phyloP scores from a whole-genome alignment of 768 basidiomycete genomes.

The Leccinum sublutescens region DNA sequence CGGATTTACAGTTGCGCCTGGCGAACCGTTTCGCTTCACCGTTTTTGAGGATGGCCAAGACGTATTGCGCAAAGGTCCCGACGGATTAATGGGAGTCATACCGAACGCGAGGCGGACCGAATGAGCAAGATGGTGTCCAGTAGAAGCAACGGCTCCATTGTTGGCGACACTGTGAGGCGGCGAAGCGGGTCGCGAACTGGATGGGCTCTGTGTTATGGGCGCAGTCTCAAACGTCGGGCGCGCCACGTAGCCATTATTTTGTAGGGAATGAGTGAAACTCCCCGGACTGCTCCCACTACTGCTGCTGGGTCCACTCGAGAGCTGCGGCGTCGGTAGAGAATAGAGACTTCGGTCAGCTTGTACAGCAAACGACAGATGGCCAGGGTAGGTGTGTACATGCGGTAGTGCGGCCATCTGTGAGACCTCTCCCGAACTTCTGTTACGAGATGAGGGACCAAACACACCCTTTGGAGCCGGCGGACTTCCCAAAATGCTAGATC shows the following conservation, averaged over 20 bases:
- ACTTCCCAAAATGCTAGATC: slow-evolving; percentile 37
- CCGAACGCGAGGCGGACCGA: slow-evolving; percentile 86
- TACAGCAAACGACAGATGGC: slow-evolving; percentile 30
- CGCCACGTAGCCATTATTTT: slow-evolving; percentile 7
- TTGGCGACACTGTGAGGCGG: slow-evolving; percentile 42
- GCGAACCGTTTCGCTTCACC: slow-evolving; percentile 11
- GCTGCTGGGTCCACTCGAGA: slow-evolving; percentile 60
- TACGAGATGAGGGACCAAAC: slow-evolving; percentile 25
- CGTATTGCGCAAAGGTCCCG: slow-evolving; percentile 35
- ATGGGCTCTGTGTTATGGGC: slow-evolving; percentile 41
- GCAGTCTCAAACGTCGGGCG: slow-evolving; percentile 27
- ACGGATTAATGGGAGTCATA: slow-evolving; percentile 76
- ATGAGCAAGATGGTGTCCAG: slow-evolving; percentile 72
- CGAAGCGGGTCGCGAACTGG: slow-evolving; percentile 61
- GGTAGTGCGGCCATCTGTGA: slow-evolving; percentile 28
- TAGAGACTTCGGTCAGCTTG: slow-evolving; percentile 25
- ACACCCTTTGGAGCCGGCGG: slow-evolving; percentile 34
- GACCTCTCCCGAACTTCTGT: slow-evolving; percentile 33
- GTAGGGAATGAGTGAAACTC: slow-evolving; percentile 43
- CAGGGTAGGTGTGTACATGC: slow-evolving; percentile 34
- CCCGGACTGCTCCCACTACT: slow-evolving; percentile 65
- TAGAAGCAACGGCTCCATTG: slow-evolving; percentile 28
- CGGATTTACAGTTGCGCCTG: slow-evolving; percentile 7
- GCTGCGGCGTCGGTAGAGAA: slow-evolving; percentile 55
- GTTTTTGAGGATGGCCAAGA: slow-evolving; percentile 36